Evolutionary conservation across 1,284 basidiomycete species (phyloP), one percentile per base, ranked within the genome.

Genomic region (Rhodotorula mucilaginosa): DNA sequence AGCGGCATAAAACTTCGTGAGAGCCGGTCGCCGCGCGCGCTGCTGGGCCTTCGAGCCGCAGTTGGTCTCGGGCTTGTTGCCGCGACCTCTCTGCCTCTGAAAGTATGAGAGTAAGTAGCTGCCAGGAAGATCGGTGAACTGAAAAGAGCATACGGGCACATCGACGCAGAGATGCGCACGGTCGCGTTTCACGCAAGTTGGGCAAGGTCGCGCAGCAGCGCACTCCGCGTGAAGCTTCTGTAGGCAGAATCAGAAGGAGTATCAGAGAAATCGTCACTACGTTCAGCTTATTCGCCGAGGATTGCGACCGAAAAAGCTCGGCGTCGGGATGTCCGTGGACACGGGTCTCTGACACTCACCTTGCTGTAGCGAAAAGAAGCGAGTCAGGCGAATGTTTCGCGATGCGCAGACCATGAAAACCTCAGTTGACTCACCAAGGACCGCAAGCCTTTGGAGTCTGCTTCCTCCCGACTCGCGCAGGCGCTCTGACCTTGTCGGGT

Each of bases 221-320:
- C 69, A 70, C 3, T 44, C 34, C 15, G 69, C 67, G 51, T 70
- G 69, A 15, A 63, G 48, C 19, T 60, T 63, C 69, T 70, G 29
- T 5, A 29, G 18, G 10, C 12, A 60, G 12, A 31, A 46, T 21
- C 1, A 0, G 16, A 6, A 44, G 34, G 12, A 21, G 21, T 13
- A 12, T 12, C 52, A 26, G 52, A 56, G 5, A 23, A 21, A 16
- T 4, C 2, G 2, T 10, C 8, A 2, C 19, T 12, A 5, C 15
- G 49, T 23, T 18, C 18, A 18, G 10, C 49, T 19, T 5, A 7
- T 51, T 18, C 49, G 19, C 49, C 2, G 49, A 51, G 19, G 19
- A 23, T 23, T 21, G 39, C 21, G 51, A n/a, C 51, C 21, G 21
- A n/a, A 23, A 21, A 57, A 29, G 31, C 31, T 18, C 31, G 19